Conservation (phyloP, 768 basidiomycete species). For the Lactarius akahatsu region DNA sequence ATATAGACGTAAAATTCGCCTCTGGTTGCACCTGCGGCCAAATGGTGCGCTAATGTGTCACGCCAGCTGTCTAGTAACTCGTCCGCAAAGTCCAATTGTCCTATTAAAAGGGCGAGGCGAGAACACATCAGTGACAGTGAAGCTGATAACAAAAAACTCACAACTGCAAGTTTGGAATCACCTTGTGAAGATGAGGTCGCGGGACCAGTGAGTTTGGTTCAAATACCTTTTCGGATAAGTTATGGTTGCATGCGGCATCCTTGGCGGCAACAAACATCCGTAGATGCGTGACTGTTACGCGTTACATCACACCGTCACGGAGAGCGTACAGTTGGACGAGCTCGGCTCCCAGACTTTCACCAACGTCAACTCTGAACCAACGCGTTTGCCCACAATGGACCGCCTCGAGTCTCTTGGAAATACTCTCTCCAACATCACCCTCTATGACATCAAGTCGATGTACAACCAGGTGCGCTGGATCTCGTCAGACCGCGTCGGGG, state of each 20-base stretch:
- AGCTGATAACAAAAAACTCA: neutral
- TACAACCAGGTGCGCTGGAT: slow-evolving; percentile 78
- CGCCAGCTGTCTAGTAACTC: neutral
- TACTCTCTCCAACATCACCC: slow-evolving; percentile 75
- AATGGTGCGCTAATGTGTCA: neutral
- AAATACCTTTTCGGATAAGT: neutral
- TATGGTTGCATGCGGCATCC: no score
- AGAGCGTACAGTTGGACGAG: neutral
- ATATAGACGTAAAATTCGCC: neutral
- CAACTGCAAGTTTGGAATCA: neutral
- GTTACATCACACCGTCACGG: neutral
- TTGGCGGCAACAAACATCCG: no score
- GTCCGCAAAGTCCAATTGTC: neutral
- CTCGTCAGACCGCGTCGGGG: neutral
- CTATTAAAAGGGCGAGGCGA: neutral
- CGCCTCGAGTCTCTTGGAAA: slow-evolving; percentile 71
- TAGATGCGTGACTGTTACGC: no score
- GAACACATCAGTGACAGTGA: neutral
- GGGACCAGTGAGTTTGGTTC: no score
- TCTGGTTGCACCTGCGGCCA: neutral
- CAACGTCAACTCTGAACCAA: neutral
- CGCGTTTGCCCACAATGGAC: slow-evolving; percentile 59
- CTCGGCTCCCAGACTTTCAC: neutral
- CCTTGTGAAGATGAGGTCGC: neutral
- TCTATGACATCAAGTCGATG: slow-evolving; percentile 94